A percentile compares a stretch with the other conserved stretches of the same genome.
phyloP scores from a whole-genome alignment of 768 basidiomycete genomes.

The Auriscalpium vulgare region DNA sequence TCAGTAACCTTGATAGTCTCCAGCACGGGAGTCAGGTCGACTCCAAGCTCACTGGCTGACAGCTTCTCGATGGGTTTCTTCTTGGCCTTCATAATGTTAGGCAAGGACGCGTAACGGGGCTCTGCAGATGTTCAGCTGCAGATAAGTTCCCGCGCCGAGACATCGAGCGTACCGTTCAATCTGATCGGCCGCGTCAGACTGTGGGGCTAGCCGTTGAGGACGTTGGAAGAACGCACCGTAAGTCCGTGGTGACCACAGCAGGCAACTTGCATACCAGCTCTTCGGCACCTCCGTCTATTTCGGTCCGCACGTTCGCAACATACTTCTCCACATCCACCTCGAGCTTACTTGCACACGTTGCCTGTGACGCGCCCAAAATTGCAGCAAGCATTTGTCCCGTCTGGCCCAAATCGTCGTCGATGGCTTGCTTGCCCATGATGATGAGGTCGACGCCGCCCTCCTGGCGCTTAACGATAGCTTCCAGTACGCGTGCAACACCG shows the following conservation, averaged over 20 bases:
- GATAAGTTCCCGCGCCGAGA: not conserved
- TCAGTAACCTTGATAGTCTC: slow-evolving; percentile 86
- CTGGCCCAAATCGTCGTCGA: slow-evolving; percentile 93
- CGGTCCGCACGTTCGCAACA: slow-evolving; percentile 67
- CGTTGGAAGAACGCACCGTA: slow-evolving; percentile 49
- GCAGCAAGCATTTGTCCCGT: slow-evolving; percentile 98
- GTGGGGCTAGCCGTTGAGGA: no score
- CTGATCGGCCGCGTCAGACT: slow-evolving; percentile 25
- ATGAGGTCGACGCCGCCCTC: slow-evolving; percentile 68
- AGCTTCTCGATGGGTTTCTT: slow-evolving; percentile 93
- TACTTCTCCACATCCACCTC: slow-evolving; percentile 58
- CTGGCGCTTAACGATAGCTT: slow-evolving; percentile 61
- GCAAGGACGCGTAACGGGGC: slow-evolving; percentile 94
- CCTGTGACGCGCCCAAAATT: slow-evolving; percentile 86
- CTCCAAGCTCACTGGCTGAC: slow-evolving; percentile 65
- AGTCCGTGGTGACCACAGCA: slow-evolving; percentile 84
- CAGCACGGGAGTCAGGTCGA: slow-evolving; percentile 77
- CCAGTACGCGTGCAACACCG: slow-evolving; percentile 80
- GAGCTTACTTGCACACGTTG: slow-evolving; percentile 88
- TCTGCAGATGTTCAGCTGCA: slow-evolving; percentile 36
- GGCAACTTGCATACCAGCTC: slow-evolving; percentile 76
- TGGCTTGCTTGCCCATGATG: slow-evolving; percentile 96
- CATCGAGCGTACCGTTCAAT: slow-evolving; percentile 53
- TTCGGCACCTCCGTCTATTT: slow-evolving; percentile 93
- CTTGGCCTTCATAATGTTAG: slow-evolving; percentile 99